These are phyloP conservation scores for Ambrosiella beaveri DNA, from an alignment of 2,329 filamentous ascomycete species.

Conservation along the genomic window DNA sequence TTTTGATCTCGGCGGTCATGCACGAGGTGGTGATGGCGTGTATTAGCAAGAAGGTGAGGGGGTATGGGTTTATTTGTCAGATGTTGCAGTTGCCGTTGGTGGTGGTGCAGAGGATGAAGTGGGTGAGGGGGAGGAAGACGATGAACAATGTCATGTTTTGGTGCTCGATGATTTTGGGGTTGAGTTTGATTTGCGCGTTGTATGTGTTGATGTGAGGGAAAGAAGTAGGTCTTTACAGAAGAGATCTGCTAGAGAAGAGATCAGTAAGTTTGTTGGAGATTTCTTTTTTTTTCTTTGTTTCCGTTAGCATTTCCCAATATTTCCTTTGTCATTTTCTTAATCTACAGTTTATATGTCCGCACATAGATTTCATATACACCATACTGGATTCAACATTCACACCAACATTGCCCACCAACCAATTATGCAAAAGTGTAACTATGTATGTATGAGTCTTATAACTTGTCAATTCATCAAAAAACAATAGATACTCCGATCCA, in stretches of 20 bases:
- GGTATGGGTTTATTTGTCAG: conserved; percentile 86
- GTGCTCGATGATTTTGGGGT: conserved; percentile 76
- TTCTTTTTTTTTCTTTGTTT: too few relatives aligned
- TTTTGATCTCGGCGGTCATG: conserved; percentile 72
- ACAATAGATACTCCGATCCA: conserved; percentile 6
- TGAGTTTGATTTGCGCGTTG: conserved; percentile 53
- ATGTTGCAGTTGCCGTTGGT: conserved; percentile 95
- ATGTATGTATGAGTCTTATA: too few relatives aligned
- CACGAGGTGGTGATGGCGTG: conserved; percentile 96
- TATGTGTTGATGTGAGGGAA: conserved; percentile 30
- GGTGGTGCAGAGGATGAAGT: conserved; percentile 67
- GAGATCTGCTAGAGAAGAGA: too few relatives aligned
- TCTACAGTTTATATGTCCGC: too few relatives aligned
- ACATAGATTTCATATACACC: too few relatives aligned
- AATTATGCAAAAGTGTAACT: too few relatives aligned
- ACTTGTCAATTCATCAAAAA: not conserved
- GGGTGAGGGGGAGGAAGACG: conserved; percentile 55
- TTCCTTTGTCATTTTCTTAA: too few relatives aligned
- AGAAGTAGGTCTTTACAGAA: not conserved
- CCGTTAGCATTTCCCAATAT: too few relatives aligned
- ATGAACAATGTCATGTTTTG: conserved; percentile 85
- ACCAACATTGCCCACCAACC: too few relatives aligned
- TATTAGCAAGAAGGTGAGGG: conserved; percentile 89
- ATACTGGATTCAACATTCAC: too few relatives aligned
- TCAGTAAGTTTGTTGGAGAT: too few relatives aligned